Conservation (phyloP, 306 rosid genomes). For the Glycine tomentella region DNA sequence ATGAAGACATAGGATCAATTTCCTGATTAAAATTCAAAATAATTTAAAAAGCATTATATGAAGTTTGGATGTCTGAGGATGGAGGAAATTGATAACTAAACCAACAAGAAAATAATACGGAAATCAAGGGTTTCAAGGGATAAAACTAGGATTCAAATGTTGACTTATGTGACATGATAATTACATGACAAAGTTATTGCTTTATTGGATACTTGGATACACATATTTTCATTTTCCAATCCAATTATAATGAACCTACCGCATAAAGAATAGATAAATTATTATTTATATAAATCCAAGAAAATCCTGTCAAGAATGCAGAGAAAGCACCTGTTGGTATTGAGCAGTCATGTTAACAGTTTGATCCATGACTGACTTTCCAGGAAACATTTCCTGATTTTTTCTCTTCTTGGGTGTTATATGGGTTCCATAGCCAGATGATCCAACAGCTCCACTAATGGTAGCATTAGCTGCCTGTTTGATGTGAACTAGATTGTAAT, state of each 20-base stretch:
- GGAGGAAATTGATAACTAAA: conserved; percentile 32
- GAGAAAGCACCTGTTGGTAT: conserved; percentile 61
- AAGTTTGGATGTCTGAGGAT: conserved; percentile 26
- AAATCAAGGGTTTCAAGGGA: conserved; percentile 24
- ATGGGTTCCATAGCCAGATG: conserved; percentile 57
- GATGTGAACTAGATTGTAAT: conserved; percentile 48
- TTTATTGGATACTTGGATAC: conserved; percentile 9
- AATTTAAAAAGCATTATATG: conserved; percentile 18
- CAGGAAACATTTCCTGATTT: conserved; percentile 49
- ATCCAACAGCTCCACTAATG: conserved; percentile 64
- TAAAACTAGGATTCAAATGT: conserved; percentile 37
- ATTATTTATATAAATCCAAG: conserved; percentile 21
- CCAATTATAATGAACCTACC: conserved; percentile 15
- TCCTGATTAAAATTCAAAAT: conserved; percentile 58
- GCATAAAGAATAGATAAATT: conserved; percentile 17
- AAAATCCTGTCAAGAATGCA: conserved; percentile 43
- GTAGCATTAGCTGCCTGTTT: conserved; percentile 73
- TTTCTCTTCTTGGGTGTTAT: conserved; percentile 66
- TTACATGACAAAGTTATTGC: conserved; percentile 17
- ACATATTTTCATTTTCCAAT: conserved; percentile 15
- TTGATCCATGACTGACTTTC: conserved; percentile 51
- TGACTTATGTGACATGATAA: conserved; percentile 2
- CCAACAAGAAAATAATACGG: not conserved
- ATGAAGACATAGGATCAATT: conserved; percentile 49
- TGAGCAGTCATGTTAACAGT: conserved; percentile 47